Evolutionary conservation across 2,329 filamentous ascomycete species (phyloP).

Genomic region (Amauroascus niger): DNA sequence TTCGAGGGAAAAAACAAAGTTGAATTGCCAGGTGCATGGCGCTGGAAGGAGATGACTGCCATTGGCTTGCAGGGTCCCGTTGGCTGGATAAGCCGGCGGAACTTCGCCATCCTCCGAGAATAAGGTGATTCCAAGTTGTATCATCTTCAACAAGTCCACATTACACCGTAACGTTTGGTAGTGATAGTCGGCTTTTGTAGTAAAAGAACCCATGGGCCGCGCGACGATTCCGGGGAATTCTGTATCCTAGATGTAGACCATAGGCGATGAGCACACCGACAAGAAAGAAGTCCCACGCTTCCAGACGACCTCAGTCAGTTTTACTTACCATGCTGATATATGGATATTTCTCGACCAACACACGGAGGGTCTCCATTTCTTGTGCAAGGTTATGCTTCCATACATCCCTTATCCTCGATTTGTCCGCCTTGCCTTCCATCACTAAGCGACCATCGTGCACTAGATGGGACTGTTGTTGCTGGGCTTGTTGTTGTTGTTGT

Average conservation of each 20-base stretch:
- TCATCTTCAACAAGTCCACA: conserved; percentile 93
- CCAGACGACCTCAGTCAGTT: conserved; percentile 10
- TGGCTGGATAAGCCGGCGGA: conserved; percentile 58
- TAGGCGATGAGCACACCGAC: conserved; percentile 16
- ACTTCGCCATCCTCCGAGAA: conserved; percentile 87
- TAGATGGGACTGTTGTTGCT: conserved; percentile 34
- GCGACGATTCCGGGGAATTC: conserved; percentile 98
- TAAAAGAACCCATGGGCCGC: conserved; percentile 86
- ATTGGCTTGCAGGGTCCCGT: conserved; percentile 43
- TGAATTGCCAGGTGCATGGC: conserved; percentile 96
- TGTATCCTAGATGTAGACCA: conserved; percentile 59
- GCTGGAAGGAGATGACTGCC: conserved; percentile 48
- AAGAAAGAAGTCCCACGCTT: not conserved
- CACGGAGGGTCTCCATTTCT: conserved; percentile 76
- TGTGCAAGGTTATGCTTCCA: conserved; percentile 87
- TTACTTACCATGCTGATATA: conserved; percentile 90
- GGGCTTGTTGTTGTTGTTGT: conserved; percentile 46
- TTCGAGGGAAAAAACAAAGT: conserved; percentile 91
- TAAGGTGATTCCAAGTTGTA: conserved; percentile 88
- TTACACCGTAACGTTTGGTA: conserved; percentile 97
- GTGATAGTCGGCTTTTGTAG: conserved; percentile 93
- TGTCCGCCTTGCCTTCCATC: conserved; percentile 50
- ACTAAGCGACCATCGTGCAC: conserved; percentile 45
- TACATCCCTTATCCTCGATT: conserved; percentile 84
- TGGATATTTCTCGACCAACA: conserved; percentile 79